Conservation (phyloP, 352 stramenopile genomes). For the Globisporangium paroecandrum region DNA sequence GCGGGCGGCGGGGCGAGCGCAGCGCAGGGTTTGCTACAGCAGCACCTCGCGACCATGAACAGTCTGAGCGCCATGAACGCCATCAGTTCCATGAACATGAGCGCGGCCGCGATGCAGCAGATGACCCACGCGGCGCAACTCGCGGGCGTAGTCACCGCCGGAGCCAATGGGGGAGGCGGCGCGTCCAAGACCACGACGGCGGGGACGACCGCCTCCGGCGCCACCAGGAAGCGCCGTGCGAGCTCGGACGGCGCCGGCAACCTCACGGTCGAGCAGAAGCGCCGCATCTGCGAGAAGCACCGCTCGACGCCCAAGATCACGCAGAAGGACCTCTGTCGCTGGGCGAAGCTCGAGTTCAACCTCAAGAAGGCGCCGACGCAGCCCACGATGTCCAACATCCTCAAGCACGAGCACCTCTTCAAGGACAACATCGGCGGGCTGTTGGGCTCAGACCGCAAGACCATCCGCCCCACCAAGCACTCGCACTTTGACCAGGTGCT, state of each 20-base stretch:
- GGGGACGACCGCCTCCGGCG: not conserved
- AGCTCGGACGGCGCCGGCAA: slow-evolving; percentile 59
- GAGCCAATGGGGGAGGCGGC: not conserved
- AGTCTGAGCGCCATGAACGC: slow-evolving; percentile 21
- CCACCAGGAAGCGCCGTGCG: slow-evolving; percentile 30
- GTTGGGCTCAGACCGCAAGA: slow-evolving; percentile 77
- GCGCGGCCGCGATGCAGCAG: not conserved
- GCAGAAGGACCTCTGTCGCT: slow-evolving; percentile 85
- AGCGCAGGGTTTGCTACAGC: slow-evolving; percentile 17
- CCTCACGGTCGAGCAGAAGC: slow-evolving; percentile 86
- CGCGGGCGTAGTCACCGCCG: not conserved
- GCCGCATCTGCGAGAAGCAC: slow-evolving; percentile 86
- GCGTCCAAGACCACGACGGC: not conserved
- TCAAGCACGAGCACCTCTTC: slow-evolving; percentile 86
- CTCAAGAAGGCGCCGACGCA: slow-evolving; percentile 74
- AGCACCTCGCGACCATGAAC: slow-evolving; percentile 20
- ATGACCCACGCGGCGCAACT: slow-evolving; percentile 8
- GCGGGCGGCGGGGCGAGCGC: not conserved
- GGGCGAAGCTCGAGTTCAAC: slow-evolving; percentile 88
- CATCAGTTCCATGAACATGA: slow-evolving; percentile 17
- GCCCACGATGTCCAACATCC: slow-evolving; percentile 37
- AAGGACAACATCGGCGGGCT: slow-evolving; percentile 81
- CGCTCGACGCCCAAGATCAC: slow-evolving; percentile 84
- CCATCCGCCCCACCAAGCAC: slow-evolving; percentile 19
- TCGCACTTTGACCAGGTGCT: slow-evolving; percentile 53